Base-by-base conservation (phyloP, 192 early-diverging fungal species). In the Entomortierella beljakovae region DNA sequence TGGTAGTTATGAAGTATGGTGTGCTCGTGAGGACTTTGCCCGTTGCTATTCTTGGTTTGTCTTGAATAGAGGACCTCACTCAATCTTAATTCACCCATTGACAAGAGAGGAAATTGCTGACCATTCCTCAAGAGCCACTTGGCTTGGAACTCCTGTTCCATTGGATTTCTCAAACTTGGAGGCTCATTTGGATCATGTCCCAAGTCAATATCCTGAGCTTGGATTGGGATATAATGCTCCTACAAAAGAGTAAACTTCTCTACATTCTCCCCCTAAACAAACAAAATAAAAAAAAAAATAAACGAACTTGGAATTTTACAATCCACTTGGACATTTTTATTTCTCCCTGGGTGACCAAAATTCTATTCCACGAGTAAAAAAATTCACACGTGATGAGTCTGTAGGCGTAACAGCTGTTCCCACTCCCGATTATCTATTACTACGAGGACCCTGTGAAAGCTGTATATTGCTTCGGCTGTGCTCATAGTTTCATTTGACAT, bases 1-100 rank as follows among this genome's bases (percentile, higher is more conserved):
- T 50, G 89, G 71, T n/a, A 77, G 71, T 13, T 92, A 88, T 68
- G 90, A 92, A 71, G 83, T 89, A 6, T 92, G 90, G 90, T 79
- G 80, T 55, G 88, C 90, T 6, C 84, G 70, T 13, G 89, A 90
- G 62, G 83, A 85, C 53, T 92, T 92, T 80, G 80, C 84, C 6
- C 38, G 77, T 22, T 82, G 85, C 15, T 90, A 88, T 42, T 74
- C 73, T 0, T 92, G 85, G 82, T 83, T 92, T 63, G 26, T 80
- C 6, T 64, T 86, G 34, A 83, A 89, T 67, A 80, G 88, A 15
- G 75, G 73, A 3, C 65, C 64, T 7, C 80, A 87, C 6, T 84
- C 83, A 20, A 64, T 92, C 15, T 74, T 92, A 56, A 81, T 92
- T 38, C 91, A 92, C 62, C 91, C 91, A 0, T 68, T 92, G 63